These are phyloP conservation scores for Crucibulum cyathiforme DNA, from an alignment of 1,284 basidiomycete genomes.

Conservation along the genomic window DNA sequence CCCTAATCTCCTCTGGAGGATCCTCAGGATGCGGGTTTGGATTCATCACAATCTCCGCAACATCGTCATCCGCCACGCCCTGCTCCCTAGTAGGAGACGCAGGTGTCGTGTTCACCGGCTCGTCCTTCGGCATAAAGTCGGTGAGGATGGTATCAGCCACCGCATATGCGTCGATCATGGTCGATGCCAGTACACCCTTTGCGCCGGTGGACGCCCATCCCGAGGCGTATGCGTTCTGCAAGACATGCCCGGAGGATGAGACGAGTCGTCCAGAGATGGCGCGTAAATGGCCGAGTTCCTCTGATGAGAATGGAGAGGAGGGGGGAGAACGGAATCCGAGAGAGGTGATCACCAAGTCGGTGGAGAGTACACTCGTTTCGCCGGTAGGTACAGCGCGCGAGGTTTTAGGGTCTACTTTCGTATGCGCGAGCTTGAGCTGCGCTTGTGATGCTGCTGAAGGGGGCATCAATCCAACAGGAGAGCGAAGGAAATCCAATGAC, in stretches of 20 bases:
- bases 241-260: slow-evolving; percentile 43
- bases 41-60: slow-evolving; percentile 40
- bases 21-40: slow-evolving; percentile 43
- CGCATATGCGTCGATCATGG: slow-evolving; percentile 92
- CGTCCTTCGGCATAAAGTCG: slow-evolving; percentile 48
- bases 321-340: slow-evolving; percentile 88
- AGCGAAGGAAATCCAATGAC: slow-evolving; percentile 83
- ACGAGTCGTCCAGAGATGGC: slow-evolving; percentile 60
- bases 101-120: slow-evolving; percentile 19
- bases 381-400: slow-evolving; percentile 68
- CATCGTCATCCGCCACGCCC: slow-evolving; percentile 11
- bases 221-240: slow-evolving; percentile 83
- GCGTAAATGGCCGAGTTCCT: slow-evolving; percentile 59
- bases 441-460: slow-evolving; percentile 31
- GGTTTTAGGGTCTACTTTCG: slow-evolving; percentile 56
- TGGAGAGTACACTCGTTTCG: slow-evolving; percentile 55
- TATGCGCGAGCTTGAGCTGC: slow-evolving; percentile 64
- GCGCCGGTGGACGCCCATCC: slow-evolving; percentile 96
- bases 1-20: slow-evolving; percentile 58
- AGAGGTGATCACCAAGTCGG: slow-evolving; percentile 86
- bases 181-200: slow-evolving; percentile 90
- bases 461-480: slow-evolving; percentile 60
- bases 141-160: slow-evolving; percentile 75
- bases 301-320: slow-evolving; percentile 54
- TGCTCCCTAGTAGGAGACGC: slow-evolving; percentile 8